Evolutionary conservation across 805 yeast species (phyloP).

Genomic region (Starmerella sp.): DNA sequence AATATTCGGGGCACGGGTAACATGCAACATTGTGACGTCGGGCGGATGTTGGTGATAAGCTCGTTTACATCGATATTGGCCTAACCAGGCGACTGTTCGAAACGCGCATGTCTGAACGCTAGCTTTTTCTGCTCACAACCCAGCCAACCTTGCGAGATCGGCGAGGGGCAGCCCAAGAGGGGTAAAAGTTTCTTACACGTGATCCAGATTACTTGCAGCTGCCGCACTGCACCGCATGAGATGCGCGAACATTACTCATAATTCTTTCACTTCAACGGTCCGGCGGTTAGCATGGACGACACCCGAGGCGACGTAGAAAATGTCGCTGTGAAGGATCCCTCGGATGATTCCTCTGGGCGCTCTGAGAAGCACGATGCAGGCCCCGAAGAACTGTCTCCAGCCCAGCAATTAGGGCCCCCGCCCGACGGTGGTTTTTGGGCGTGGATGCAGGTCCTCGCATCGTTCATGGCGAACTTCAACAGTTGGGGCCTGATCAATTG

Average conservation of each 20-base stretch:
- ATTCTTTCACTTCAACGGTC: no score
- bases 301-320: background rate
- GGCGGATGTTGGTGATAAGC: background rate
- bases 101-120: no score
- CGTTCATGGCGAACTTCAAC: conserved; percentile 21
- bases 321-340: background rate
- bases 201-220: no score
- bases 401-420: conserved; percentile 32
- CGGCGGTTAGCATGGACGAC: background rate
- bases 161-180: no score
- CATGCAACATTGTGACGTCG: background rate
- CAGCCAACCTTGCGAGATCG: no score
- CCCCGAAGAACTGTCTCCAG: background rate
- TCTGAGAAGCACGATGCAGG: background rate
- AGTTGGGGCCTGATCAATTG: conserved; percentile 24
- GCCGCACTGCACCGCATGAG: no score
- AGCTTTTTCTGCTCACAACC: no score
- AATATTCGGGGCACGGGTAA: background rate
- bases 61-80: no score
- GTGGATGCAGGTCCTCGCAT: conserved; percentile 24
- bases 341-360: background rate
- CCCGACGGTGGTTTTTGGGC: conserved; percentile 24
- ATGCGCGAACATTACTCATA: no score
- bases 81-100: no score
- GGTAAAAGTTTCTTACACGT: no score